Evolutionary conservation across 2,329 filamentous ascomycete genomes (phyloP).

Genomic region (Hypomyces rosellus): DNA sequence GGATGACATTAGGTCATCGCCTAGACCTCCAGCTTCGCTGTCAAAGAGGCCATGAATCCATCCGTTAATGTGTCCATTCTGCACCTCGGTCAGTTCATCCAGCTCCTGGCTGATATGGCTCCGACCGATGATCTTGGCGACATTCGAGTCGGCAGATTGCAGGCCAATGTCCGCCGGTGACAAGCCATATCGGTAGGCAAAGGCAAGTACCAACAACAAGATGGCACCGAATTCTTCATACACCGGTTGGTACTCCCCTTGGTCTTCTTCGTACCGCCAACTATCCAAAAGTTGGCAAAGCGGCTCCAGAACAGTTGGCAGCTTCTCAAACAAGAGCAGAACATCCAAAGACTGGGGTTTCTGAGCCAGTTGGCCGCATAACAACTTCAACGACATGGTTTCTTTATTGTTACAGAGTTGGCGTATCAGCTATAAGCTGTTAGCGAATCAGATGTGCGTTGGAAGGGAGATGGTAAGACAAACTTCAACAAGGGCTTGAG

Average conservation of each 20-base stretch:
- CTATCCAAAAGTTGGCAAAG: constrained; percentile 69
- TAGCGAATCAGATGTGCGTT: neutral
- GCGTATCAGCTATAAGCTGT: constrained; percentile 50
- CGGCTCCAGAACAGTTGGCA: constrained; percentile 63
- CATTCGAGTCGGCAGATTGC: constrained; percentile 55
- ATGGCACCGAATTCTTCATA: constrained; percentile 83
- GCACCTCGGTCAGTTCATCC: constrained; percentile 56
- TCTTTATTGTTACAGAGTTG: constrained; percentile 66
- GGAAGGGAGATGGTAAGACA: constrained; percentile 13
- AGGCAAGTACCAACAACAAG: constrained; percentile 64
- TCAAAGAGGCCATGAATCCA: constrained; percentile 78
- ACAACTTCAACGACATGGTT: constrained; percentile 69
- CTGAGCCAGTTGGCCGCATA: constrained; percentile 67
- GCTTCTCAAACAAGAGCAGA: constrained; percentile 67
- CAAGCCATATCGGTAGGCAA: constrained; percentile 69
- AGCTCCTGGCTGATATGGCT: constrained; percentile 51
- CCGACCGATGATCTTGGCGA: constrained; percentile 58
- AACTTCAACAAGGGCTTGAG: constrained; percentile 68
- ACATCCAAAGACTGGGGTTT: constrained; percentile 68
- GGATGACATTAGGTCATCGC: constrained; percentile 74
- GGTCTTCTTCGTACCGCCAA: constrained; percentile 78
- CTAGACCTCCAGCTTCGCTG: constrained; percentile 64
- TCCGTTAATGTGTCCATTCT: constrained; percentile 59
- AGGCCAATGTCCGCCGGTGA: constrained; percentile 58
- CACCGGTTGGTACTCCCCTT: constrained; percentile 75